Percentiles rank a stretch among this genome's conserved stretches.
These are phyloP conservation scores for Planoprotostelium fungivorum DNA, from an alignment of 78 protist genomes.

Conservation along the genomic window DNA sequence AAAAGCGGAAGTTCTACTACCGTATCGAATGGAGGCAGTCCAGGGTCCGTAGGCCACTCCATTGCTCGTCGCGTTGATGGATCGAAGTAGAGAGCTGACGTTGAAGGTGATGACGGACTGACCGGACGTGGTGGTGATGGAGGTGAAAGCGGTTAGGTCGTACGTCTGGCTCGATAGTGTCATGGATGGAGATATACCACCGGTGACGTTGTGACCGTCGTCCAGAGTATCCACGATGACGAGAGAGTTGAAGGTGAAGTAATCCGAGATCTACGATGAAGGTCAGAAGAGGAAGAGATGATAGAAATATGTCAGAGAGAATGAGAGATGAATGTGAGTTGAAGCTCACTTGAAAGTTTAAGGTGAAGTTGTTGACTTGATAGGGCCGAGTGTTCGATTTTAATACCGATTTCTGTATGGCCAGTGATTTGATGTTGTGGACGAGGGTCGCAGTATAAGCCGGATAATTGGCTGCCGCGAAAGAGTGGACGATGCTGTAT, in stretches of 20 bases:
- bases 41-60: too few species aligned
- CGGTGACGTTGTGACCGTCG: background rate
- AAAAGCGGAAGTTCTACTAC: background rate
- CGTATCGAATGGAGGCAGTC: background rate
- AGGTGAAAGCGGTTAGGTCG: background rate
- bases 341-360: background rate
- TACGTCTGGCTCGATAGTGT: background rate
- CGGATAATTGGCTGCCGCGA: background rate
- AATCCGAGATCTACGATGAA: background rate
- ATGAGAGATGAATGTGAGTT: background rate
- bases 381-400: background rate
- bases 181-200: background rate
- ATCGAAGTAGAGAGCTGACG: background rate
- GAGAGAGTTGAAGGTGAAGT: background rate
- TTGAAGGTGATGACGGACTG: background rate
- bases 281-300: too few species aligned
- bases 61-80: background rate
- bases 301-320: background rate
- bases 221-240: background rate
- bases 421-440: background rate
- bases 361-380: background rate
- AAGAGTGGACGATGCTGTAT: background rate
- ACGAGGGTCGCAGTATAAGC: background rate
- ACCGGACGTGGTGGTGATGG: background rate
- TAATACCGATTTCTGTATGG: background rate